Evolutionary conservation across 768 basidiomycete species (phyloP).

Genomic region (Hericium alpestre): DNA sequence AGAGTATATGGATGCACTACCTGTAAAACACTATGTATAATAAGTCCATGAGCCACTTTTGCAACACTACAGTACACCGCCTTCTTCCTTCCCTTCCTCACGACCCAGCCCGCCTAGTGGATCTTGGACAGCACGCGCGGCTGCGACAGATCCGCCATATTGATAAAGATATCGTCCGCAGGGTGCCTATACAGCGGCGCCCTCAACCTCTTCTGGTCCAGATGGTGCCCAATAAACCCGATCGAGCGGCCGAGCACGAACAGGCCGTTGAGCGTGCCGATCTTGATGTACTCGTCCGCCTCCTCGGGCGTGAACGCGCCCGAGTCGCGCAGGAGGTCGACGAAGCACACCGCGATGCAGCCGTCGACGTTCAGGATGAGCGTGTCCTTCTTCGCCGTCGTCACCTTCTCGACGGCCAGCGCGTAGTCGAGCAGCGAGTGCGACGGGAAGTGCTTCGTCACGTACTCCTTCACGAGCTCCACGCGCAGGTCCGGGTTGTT

Average conservation of each 20-base stretch:
- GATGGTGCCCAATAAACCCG: slow-evolving; percentile 93
- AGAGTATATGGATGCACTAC: too few species aligned
- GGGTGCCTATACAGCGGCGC: slow-evolving; percentile 92
- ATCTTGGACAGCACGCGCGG: slow-evolving; percentile 61
- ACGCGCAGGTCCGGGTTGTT: slow-evolving; percentile 93
- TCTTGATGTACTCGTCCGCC: slow-evolving; percentile 96
- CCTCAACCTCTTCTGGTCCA: slow-evolving; percentile 92
- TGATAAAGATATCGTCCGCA: slow-evolving; percentile 92
- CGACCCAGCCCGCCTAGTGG: background rate
- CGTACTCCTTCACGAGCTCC: slow-evolving; percentile 92
- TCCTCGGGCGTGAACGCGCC: slow-evolving; percentile 95
- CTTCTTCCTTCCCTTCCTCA: background rate
- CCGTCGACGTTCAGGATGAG: slow-evolving; percentile 96
- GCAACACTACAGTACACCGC: background rate
- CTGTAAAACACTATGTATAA: background rate
- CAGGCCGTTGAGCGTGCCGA: slow-evolving; percentile 89
- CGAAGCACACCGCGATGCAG: slow-evolving; percentile 92
- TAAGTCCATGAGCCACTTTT: background rate
- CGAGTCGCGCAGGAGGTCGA: slow-evolving; percentile 82
- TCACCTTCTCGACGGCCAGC: slow-evolving; percentile 94
- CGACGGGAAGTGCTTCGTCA: slow-evolving; percentile 89
- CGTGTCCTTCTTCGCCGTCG: slow-evolving; percentile 95
- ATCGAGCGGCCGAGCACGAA: slow-evolving; percentile 97
- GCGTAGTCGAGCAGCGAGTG: slow-evolving; percentile 91
- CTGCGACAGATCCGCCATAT: slow-evolving; percentile 78